Evolutionary conservation across 306 rosid species (phyloP), one percentile per base, ranked within the genome.

Genomic region (Vigna nakashimae): DNA sequence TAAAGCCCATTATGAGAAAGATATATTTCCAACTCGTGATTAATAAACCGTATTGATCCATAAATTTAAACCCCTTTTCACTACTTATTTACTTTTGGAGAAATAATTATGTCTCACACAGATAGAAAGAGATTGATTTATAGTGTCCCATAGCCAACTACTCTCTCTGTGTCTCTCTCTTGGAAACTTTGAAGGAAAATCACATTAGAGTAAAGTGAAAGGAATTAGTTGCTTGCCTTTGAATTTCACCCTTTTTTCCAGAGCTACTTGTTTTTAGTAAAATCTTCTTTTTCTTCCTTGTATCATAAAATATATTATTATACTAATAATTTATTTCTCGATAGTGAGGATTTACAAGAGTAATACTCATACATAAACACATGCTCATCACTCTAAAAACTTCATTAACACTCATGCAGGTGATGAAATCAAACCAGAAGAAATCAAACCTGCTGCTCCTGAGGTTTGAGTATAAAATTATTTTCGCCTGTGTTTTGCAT

Each of bases 341-440:
- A 36, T 40, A 40, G 8, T 8, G 7, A 40, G 11, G 45, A 9
- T 40, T 40, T 30, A 71, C 36, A 42, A 30, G 17, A 59, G 18
- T 59, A 26, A 59, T 40, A 40, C 11, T 12, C 5, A 26, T 28
- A 28, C 4, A 24, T 26, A 9, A 59, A 59, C 5, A 58, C 9
- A 11, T 10, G 4, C 0, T 20, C 26, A 26, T 20, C 26, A 26
- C 15, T 58, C 17, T 58, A 26, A 58, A 58, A 0, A 26, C 9
- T 2, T 24, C 17, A 26, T 58, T 58, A 26, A 58, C 40, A 30
- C 36, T 86, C 51, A 26, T 82, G 76, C 89, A 94, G 98, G 97
- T 84, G 98, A 94, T 4, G 98, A 94, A 30, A 6, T 84, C 79
- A 94, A 92, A 82, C 78, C 83, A 40, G 97, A 90, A 71, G 96